A percentile compares a stretch with the other conserved stretches of the same genome.
Evolutionary conservation across 345 rosid species (phyloP).

Genomic region (Eucalyptus brandiana): DNA sequence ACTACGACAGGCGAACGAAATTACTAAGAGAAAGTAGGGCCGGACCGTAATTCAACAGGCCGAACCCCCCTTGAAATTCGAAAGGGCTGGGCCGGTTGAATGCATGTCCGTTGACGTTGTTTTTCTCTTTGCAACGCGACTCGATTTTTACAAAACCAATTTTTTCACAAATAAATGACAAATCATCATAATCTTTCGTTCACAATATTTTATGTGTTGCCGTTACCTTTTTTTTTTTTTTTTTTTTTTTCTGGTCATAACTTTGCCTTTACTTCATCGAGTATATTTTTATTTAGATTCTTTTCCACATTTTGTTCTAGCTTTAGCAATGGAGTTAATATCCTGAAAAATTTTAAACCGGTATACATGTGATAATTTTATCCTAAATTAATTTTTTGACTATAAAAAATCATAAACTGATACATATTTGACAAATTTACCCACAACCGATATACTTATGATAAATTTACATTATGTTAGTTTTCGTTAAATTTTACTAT

Average conservation of each 20-base stretch:
- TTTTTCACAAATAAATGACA: neutral
- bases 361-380: too few species aligned
- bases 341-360: fast-evolving
- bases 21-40: neutral
- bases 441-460: fast-evolving
- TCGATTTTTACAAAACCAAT: neutral
- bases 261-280: neutral
- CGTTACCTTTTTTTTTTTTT: neutral
- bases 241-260: too few species aligned
- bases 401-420: too few species aligned
- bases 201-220: neutral
- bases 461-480: fast-evolving
- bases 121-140: neutral
- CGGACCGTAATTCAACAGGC: neutral
- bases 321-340: too few species aligned
- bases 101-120: neutral
- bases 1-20: neutral
- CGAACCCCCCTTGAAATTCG: neutral
- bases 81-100: neutral
- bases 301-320: neutral
- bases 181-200: neutral
- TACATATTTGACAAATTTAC: too few species aligned
- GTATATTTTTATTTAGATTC: neutral
- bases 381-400: fast-evolving
- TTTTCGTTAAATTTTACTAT: fast-evolving